Evolutionary conservation across 2,329 filamentous ascomycete species (phyloP).

Genomic region (Zalaria obscura): DNA sequence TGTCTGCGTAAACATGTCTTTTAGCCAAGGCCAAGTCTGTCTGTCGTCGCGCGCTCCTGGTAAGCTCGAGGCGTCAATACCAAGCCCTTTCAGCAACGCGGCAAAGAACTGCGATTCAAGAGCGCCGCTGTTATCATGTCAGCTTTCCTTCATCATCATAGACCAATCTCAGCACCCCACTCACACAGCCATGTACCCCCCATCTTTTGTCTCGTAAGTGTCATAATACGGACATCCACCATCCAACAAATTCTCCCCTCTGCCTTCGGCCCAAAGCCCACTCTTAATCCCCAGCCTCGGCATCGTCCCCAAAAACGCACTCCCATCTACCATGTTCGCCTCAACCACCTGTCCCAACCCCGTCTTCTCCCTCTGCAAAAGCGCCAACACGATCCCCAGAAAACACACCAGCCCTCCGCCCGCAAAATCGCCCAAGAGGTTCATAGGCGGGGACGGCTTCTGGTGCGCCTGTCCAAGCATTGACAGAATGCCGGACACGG

Average conservation of each 20-base stretch:
- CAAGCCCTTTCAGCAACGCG: constrained; percentile 52
- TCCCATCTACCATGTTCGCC: constrained; percentile 93
- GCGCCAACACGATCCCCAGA: constrained; percentile 66
- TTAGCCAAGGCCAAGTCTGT: constrained; percentile 53
- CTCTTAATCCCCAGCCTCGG: constrained; percentile 54
- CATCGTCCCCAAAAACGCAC: constrained; percentile 64
- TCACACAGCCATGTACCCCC: constrained; percentile 62
- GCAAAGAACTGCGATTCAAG: constrained; percentile 78
- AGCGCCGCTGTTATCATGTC: constrained; percentile 40
- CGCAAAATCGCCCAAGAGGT: constrained; percentile 82
- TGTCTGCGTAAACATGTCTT: constrained; percentile 40
- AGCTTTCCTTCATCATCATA: not conserved
- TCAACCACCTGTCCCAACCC: constrained; percentile 80
- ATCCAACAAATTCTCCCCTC: constrained; percentile 70
- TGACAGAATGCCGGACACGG: constrained; percentile 65
- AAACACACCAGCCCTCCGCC: constrained; percentile 76
- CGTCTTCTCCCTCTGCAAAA: constrained; percentile 49
- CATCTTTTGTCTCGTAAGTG: constrained; percentile 72
- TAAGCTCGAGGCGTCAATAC: constrained; percentile 34
- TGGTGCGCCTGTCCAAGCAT: constrained; percentile 58
- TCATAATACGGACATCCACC: constrained; percentile 80
- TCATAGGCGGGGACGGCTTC: constrained; percentile 65
- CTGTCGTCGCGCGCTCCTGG: constrained; percentile 42
- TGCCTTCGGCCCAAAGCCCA: constrained; percentile 44
- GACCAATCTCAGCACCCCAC: constrained; percentile 6